Conservation (phyloP, 257 asterid species). For the Penstemon eatonii region DNA sequence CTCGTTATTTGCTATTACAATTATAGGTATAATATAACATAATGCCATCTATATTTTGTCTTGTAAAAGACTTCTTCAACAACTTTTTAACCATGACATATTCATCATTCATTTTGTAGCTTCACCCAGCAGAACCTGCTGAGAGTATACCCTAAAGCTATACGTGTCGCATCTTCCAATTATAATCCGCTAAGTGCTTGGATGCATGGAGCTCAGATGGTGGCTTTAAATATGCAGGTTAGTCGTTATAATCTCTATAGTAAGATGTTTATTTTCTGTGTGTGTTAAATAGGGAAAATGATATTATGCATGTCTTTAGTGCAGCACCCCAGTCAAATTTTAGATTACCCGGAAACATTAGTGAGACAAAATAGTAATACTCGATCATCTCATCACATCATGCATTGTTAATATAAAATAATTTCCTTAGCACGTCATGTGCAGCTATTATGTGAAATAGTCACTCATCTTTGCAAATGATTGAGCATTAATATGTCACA, state of each 20-base stretch:
- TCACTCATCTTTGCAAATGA: neutral
- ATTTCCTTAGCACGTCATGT: neutral
- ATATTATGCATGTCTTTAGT: neutral
- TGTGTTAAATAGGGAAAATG: neutral
- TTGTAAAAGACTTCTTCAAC: neutral
- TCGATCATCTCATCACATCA: neutral
- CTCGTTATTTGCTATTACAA: neutral
- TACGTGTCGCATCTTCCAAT: conserved; percentile 42
- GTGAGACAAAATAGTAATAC: neutral
- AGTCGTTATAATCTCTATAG: neutral
- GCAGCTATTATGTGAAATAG: neutral
- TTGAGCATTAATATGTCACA: too few relatives aligned
- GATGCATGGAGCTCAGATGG: conserved; percentile 55
- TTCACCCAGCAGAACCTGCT: conserved; percentile 41
- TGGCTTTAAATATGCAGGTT: conserved; percentile 49
- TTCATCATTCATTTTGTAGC: conserved; percentile 24
- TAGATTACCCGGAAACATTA: too few relatives aligned
- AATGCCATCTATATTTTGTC: neutral
- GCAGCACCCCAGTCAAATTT: too few relatives aligned
- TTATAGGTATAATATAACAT: neutral
- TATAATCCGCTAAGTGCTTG: conserved; percentile 40
- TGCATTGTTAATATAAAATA: neutral
- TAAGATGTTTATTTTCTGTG: neutral
- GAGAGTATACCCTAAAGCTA: conserved; percentile 43
- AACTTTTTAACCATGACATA: conserved; percentile 1